Percentiles rank a stretch among this genome's conserved stretches.
Evolutionary conservation across 257 asterid species (phyloP).

Genomic region (Solanum gracilifrons): DNA sequence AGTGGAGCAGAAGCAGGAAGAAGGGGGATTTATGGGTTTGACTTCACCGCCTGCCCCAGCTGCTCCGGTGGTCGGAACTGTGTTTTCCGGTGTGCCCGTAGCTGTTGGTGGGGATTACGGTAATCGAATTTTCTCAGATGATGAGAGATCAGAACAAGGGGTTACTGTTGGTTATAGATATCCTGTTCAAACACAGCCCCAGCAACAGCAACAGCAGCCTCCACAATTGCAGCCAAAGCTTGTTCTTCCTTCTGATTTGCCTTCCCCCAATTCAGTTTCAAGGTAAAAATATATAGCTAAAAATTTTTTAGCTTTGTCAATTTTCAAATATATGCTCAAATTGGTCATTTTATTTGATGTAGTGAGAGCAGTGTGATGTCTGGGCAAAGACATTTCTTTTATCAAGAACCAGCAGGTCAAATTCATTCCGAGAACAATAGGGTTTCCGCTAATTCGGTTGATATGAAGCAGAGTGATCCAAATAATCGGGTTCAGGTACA

Average conservation of each 20-base stretch:
- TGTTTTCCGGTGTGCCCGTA: conserved; percentile 33
- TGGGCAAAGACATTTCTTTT: conserved; percentile 51
- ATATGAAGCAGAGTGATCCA: conserved; percentile 33
- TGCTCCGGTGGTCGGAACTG: conserved; percentile 12
- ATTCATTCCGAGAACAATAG: conserved; percentile 40
- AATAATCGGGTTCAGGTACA: conserved; percentile 46
- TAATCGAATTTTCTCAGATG: conserved; percentile 45
- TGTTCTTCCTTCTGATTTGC: conserved; percentile 38
- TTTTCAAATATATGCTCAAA: neutral
- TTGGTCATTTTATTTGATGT: conserved; percentile 2
- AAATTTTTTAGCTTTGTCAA: neutral
- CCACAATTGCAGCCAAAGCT: conserved; percentile 46
- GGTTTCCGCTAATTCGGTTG: conserved; percentile 30
- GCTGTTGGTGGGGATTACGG: conserved; percentile 52
- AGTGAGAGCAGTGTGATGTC: conserved; percentile 71
- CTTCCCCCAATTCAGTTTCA: conserved; percentile 85
- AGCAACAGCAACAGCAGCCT: conserved; percentile 35
- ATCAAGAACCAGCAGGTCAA: conserved; percentile 50
- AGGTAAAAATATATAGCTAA: conserved; percentile 33
- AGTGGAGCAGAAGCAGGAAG: conserved; percentile 35
- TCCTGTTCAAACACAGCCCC: conserved; percentile 36
- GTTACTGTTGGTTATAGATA: conserved; percentile 26
- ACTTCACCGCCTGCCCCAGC: neutral
- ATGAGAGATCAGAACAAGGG: conserved; percentile 76
- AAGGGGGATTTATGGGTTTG: conserved; percentile 16